Conservation (phyloP, 2,329 filamentous ascomycete genomes). For the Epichloe uncinata region DNA sequence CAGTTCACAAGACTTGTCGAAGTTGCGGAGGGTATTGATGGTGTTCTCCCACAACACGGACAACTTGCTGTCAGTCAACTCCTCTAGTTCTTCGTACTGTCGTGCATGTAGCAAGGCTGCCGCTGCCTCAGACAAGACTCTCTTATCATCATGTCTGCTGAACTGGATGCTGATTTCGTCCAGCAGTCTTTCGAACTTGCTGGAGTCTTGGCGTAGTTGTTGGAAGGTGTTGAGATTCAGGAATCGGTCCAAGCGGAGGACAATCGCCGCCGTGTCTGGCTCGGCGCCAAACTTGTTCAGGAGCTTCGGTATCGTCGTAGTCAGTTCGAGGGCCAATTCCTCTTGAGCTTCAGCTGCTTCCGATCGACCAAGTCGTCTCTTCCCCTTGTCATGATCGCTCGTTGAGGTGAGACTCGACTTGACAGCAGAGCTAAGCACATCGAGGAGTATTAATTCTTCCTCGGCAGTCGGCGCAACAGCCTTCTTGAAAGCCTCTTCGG, state of each 20-base stretch:
- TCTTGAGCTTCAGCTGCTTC: constrained; percentile 63
- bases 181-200: constrained; percentile 65
- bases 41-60: constrained; percentile 77
- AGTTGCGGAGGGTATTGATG: constrained; percentile 56
- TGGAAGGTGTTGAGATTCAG: constrained; percentile 81
- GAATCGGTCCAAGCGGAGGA: constrained; percentile 73
- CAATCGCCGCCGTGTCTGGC: constrained; percentile 71
- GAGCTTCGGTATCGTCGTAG: constrained; percentile 66
- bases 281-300: constrained; percentile 90
- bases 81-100: constrained; percentile 76
- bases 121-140: constrained; percentile 73
- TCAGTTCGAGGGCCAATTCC: constrained; percentile 63
- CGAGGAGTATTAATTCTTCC: constrained; percentile 76
- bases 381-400: constrained; percentile 49
- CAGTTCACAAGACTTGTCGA: constrained; percentile 61
- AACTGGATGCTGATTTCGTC: constrained; percentile 94
- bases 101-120: constrained; percentile 73
- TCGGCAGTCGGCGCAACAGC: constrained; percentile 59
- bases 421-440: constrained; percentile 73
- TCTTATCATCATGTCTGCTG: constrained; percentile 76
- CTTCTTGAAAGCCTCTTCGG: constrained; percentile 52
- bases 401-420: constrained; percentile 57
- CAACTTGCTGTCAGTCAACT: constrained; percentile 69
- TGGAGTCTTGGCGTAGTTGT: constrained; percentile 74
- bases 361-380: constrained; percentile 43